Evolutionary conservation across 495 filamentous ascomycete species (phyloP), one percentile per base, ranked within the genome.

Genomic region (Hypomontagnella monticulosa): DNA sequence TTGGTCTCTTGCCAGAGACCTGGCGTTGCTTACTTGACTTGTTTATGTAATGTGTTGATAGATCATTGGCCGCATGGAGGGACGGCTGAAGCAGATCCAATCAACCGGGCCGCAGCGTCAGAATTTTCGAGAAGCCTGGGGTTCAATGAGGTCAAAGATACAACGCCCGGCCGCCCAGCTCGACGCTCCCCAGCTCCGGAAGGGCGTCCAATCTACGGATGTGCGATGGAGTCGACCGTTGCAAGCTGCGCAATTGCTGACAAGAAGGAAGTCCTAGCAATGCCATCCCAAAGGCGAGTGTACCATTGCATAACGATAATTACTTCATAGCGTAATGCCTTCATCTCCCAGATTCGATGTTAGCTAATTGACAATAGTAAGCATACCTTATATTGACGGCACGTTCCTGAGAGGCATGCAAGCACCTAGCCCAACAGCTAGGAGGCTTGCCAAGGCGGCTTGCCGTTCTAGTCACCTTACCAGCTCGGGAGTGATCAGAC

Each of bases 21-120:
- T 30, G 14, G 41, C 8, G 37, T 16, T 64, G 50, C 60, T 69
- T 69, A 69, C 56, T 7, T 36, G 27, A 36, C 41, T 37, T 64
- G 49, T 57, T 64, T 57, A 57, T 64, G 50, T 60, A 57, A 69
- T 64, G 44, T 56, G 50, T 61, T 46, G 60, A 42, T 12, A 33
- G n/a, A 18, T 23, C 10, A 63, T 69, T 69, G 66, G 66, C 20
- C 51, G 36, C 15, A 38, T 38, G n/a, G 36, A 38, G 37, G 18
- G 47, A 43, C 14, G 42, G 42, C 34, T 53, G 34, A 38, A 19
- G 40, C 11, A 42, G 18, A 34, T 18, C 42, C 44, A 34, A 40
- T 50, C 14, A 3, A 23, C 19, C 20, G 18, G 47, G 40, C 38
- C 46, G 46, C 52, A 44, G 51, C 60, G 42, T 30, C 44, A 18